Conservation (phyloP, 116 monocot species). For the Phalaenopsis hybrid region DNA sequence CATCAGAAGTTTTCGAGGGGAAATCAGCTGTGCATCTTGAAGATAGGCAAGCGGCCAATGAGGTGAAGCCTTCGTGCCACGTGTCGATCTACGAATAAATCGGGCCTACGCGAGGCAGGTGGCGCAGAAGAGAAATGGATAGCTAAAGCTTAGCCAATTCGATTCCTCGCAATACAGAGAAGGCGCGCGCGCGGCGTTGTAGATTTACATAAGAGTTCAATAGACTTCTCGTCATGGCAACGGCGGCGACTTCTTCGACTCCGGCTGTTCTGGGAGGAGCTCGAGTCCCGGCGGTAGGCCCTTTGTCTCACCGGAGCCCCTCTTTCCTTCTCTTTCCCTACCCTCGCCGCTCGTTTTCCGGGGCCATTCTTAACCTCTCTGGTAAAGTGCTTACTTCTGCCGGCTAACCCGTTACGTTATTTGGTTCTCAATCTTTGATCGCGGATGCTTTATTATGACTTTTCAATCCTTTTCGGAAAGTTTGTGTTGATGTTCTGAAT, state of each 20-base stretch:
- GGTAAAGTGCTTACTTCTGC: constrained; percentile 6
- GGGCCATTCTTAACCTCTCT: constrained; percentile 7
- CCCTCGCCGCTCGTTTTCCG: constrained; percentile 8
- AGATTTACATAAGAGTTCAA: background rate
- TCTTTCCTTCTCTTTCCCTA: constrained; percentile 10
- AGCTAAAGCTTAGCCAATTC: background rate
- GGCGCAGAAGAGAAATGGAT: background rate
- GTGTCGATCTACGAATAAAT: background rate
- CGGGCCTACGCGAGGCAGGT: background rate
- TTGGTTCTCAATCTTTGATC: background rate
- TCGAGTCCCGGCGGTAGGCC: constrained; percentile 7
- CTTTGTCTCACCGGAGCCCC: constrained; percentile 14
- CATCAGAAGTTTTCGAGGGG: too few relatives aligned
- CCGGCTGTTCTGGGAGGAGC: constrained; percentile 7
- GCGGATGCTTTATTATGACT: background rate
- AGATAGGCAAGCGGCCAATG: constrained; percentile 5
- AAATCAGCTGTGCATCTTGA: background rate
- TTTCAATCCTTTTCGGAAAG: background rate
- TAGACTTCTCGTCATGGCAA: background rate
- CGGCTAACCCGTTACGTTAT: background rate
- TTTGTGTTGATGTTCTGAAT: background rate
- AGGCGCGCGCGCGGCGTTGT: background rate
- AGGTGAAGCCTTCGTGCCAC: background rate
- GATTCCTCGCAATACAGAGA: background rate
- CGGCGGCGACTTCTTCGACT: constrained; percentile 7